Evolutionary conservation across 140 eudicot species (phyloP), one percentile per base, ranked within the genome.

Genomic region (Ambrosia hybrid): DNA sequence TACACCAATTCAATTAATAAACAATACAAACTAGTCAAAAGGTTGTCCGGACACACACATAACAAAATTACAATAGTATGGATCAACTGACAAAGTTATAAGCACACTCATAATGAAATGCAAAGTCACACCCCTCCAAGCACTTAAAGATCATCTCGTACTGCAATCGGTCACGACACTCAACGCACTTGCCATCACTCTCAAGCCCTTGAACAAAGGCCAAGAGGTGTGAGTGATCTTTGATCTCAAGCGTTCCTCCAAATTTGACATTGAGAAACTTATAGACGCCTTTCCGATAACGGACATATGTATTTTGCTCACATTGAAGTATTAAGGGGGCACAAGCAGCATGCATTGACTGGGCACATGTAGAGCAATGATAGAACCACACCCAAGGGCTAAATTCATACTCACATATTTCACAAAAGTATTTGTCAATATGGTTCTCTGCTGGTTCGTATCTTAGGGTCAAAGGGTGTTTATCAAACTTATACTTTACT

Each of bases 391-490:
- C 0, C 49, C 43, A 16, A 16, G 66, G 66, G 26, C 1, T 3
- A 5, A 71, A 9, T 55, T 71, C 8, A 12, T 15, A 26, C 75
- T 71, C 75, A 71, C 75, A 71, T 36, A 71, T 71, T 39, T 57
- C 65, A 57, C 67, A 56, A 71, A 71, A 55, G 30, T 71, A 71
- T 11, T 57, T 17, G 2, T 68, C 51, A 30, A 30, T 30, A 30
- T 30, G 34, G 34, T 30, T 30, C 59, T 67, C 72, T 5, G 33
- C 56, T 12, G 72, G 72, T 0, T 3, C 12, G 45, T 67, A 67
- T 30, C 72, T 67, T 12, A 67, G 58, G 55, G 30, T 67, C 43
- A 48, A 10, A 9, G 74, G 65, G 55, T 70, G 74, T 37, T 70
- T 70, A 53, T 70, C 65, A 16, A 5, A 8, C 65, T 70, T 70